Base-by-base conservation (phyloP, 345 rosid species). In the Hirschfeldia incana region DNA sequence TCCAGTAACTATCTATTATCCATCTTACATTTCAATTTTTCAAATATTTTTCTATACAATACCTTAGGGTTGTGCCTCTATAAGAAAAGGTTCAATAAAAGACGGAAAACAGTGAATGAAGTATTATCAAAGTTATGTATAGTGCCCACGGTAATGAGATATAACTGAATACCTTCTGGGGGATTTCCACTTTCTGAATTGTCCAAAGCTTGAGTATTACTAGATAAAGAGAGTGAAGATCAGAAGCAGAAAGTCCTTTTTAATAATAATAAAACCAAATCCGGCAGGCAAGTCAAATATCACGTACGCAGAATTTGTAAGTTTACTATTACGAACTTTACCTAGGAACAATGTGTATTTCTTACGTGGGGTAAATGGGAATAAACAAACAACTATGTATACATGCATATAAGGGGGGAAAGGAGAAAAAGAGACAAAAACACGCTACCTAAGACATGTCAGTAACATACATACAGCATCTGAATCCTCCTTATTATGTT, bases 391-490 rank as follows among this genome's bases (percentile, higher is more conserved):
- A 76, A 7, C 26, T 64, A 65, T 30, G 76, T 26, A 75, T 58
- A 53, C 61, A 55, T 6, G 76, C 30, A 74, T 58, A 60, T 55
- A 55, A 4, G 46, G 28, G 13, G 15, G 55, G 46, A 17, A 70
- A 66, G 49, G 36, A 49, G 72, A 36, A 74, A 63, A 11, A 13
- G 67, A 44, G 63, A 67, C 8, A 71, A 73, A 73, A 78, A 65
- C 74, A 74, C 51, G 51, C 46, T 87, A 92, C 98, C 97, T 90
- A 39, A 94, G 88, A 85, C 88, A 85, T 75, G 91, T 97, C 58
- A 94, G 87, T 78, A 92, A 80, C 87, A 89, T 66, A 70, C 88
- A 86, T 67, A 94, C 83, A 68, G 88, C 89, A 77, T 85, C 89
- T 83, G 88, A 85, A 70, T 87, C 85, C 77, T 87, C 86, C 69